phyloP scores from a whole-genome alignment of 2,329 filamentous ascomycete species.

The Pseudogymnoascus sp. region DNA sequence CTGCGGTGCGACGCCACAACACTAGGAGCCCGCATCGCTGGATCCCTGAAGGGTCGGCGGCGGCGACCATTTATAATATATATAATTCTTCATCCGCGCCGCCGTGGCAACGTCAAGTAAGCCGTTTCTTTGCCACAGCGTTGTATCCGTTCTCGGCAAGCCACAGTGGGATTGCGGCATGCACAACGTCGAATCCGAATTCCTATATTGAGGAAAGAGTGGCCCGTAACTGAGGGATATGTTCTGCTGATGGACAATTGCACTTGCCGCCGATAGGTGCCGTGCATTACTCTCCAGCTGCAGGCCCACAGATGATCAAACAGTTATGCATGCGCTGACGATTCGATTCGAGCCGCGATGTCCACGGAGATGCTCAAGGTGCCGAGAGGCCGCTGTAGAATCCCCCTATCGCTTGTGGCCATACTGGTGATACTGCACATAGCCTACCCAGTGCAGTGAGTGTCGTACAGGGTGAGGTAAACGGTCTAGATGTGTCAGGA shows the following conservation, averaged over 20 bases:
- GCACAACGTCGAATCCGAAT: background rate
- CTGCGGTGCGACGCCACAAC: background rate
- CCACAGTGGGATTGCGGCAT: background rate
- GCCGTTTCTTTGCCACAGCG: background rate
- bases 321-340: constrained; percentile 6
- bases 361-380: background rate
- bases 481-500: background rate
- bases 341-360: constrained; percentile 3
- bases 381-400: background rate
- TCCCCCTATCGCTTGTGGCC: background rate
- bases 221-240: background rate
- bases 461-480: background rate
- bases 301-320: constrained; percentile 5
- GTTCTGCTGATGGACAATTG: background rate
- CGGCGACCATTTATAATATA: constrained; percentile 1
- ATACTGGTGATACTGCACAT: background rate
- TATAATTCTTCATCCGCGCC: background rate
- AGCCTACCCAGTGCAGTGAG: background rate
- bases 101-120: background rate
- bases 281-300: background rate
- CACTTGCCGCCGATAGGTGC: background rate
- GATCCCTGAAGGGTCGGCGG: background rate
- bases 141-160: background rate
- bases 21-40: constrained; percentile 1
- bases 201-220: background rate